Evolutionary conservation across 1,284 basidiomycete species (phyloP), one percentile per base, ranked within the genome.

Genomic region (Cutaneotrichosporon sp.): DNA sequence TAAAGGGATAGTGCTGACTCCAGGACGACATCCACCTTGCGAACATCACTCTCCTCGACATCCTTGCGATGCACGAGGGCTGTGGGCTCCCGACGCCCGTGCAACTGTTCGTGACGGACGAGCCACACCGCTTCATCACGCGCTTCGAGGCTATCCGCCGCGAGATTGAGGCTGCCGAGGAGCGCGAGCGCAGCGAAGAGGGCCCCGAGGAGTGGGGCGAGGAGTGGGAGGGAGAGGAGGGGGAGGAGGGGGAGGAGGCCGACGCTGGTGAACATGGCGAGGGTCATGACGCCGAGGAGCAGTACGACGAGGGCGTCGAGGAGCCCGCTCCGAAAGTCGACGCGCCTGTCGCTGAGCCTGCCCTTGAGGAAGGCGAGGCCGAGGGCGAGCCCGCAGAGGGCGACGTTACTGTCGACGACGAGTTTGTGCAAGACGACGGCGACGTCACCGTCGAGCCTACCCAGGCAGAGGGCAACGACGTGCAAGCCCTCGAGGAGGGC

Each of bases 141-240:
- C 65, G 77, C 7, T 77, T 73, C 59, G 70, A 72, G 36, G 74
- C 75, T 10, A 78, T 78, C 22, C 65, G 70, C 51, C 61, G 67
- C 31, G 75, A 74, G 52, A 59, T 78, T 18, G 68, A 69, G 22
- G 68, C 84, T 86, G 25, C 90, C 87, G 24, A 89, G 88, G 80
- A 89, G 24, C 55, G 54, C 8, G 63, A 50, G 45, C 49, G 58
- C 54, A 46, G 62, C 6, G 56, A 33, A 22, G 60, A 64, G 33
- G 58, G 53, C n/a, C 54, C 42, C 8, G 59, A 56, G 6, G 58
- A 56, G 36, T 46, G 54, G 22, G 11, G 27, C 24, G 52, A 60
- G 3, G 60, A 66, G 7, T 51, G 62, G 20, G 58, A 56, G 29
- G 47, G 43, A 22, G 67, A n/a, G n/a, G n/a, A n/a, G n/a, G n/a